A percentile compares a stretch with the other conserved stretches of the same genome.
Conservation (phyloP, 441 rosid species). For the Macaranga tanarius region DNA sequence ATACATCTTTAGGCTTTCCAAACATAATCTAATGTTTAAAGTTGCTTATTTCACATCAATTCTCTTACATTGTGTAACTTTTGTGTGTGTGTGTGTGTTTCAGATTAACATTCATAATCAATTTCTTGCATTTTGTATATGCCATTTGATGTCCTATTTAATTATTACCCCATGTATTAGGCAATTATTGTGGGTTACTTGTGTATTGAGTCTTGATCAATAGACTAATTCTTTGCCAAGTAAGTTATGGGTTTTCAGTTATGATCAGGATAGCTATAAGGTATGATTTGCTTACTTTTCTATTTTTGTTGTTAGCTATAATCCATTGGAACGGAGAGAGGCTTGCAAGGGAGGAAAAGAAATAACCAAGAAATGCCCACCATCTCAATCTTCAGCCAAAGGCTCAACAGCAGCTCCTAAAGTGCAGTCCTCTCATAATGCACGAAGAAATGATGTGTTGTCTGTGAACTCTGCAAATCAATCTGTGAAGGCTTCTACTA, state of each 20-base stretch:
- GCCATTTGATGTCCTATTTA: too few relatives aligned
- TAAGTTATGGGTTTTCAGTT: background rate
- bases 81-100: too few relatives aligned
- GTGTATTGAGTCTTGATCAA: background rate
- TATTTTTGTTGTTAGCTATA: slow-evolving; percentile 46
- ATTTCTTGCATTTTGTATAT: too few relatives aligned
- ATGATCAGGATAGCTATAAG: background rate
- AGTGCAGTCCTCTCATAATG: slow-evolving; percentile 56
- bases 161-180: too few relatives aligned
- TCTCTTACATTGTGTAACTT: too few relatives aligned
- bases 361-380: slow-evolving; percentile 59
- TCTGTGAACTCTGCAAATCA: slow-evolving; percentile 46
- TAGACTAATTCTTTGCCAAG: background rate
- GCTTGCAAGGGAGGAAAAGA: slow-evolving; percentile 85
- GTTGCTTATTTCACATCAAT: too few relatives aligned
- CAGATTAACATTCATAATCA: too few relatives aligned
- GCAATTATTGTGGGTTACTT: background rate
- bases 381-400: slow-evolving; percentile 58
- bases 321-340: slow-evolving; percentile 89
- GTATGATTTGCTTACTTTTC: background rate
- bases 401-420: slow-evolving; percentile 49
- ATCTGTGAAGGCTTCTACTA: slow-evolving; percentile 46
- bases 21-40: too few relatives aligned
- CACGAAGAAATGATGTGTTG: slow-evolving; percentile 50
- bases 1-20: too few relatives aligned